phyloP scores from a whole-genome alignment of 2,329 filamentous ascomycete genomes.

The Colletotrichum somersetense region DNA sequence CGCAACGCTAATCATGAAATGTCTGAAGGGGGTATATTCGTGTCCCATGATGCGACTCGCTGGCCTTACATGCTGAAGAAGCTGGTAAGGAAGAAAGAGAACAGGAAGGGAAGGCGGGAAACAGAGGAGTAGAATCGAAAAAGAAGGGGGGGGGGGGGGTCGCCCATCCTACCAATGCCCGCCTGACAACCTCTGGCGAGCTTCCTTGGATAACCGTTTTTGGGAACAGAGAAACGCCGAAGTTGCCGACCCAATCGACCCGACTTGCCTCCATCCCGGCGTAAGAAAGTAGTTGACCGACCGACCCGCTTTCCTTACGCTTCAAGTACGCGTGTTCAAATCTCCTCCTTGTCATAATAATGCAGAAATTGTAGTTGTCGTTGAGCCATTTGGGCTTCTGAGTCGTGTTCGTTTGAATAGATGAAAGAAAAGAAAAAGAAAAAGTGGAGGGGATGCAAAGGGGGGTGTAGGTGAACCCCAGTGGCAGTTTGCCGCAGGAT shows the following conservation, averaged over 20 bases:
- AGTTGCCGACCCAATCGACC: conserved; percentile 10
- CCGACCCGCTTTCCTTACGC: conserved; percentile 27
- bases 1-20: conserved; percentile 35
- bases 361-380: conserved; percentile 27
- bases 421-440: conserved; percentile 18
- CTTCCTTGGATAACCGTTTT: conserved; percentile 4
- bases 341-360: conserved; percentile 29
- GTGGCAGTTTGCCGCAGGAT: neutral
- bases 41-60: conserved; percentile 30
- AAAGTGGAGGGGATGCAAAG: neutral
- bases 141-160: neutral
- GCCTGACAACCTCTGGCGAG: neutral
- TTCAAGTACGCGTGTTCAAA: conserved; percentile 33
- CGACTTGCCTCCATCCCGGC: conserved; percentile 19
- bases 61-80: conserved; percentile 7
- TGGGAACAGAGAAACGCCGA: conserved; percentile 29
- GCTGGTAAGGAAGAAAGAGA: conserved; percentile 4
- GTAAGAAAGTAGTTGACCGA: conserved; percentile 17
- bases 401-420: conserved; percentile 19
- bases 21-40: conserved; percentile 37
- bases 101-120: neutral
- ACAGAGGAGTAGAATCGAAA: neutral
- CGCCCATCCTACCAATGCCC: conserved; percentile 13
- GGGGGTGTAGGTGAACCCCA: neutral
- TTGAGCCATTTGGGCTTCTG: conserved; percentile 22